These are phyloP conservation scores for Boletus rufocinnamomeus DNA, from an alignment of 768 basidiomycete genomes.

Conservation along the genomic window DNA sequence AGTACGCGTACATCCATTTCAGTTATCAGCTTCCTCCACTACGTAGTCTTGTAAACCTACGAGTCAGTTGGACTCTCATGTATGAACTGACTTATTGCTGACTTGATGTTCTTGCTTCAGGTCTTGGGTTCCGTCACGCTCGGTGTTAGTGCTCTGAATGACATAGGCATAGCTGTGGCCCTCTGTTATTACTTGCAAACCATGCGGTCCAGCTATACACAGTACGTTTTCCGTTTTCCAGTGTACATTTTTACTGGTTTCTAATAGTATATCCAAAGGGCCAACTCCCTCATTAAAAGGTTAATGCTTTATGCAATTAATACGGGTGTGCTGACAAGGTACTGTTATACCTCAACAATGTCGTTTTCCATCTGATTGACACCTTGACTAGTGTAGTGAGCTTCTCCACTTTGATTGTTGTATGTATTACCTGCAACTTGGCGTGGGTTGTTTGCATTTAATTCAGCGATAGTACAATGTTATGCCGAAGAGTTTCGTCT, in stretches of 20 bases:
- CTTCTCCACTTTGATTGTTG: constrained; percentile 54
- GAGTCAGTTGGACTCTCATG: constrained; percentile 36
- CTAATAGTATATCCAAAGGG: constrained; percentile 35
- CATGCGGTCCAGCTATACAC: constrained; percentile 50
- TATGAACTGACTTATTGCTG: background rate
- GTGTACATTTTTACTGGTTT: background rate
- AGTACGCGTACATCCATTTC: background rate
- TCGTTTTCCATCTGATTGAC: constrained; percentile 1
- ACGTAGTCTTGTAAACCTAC: constrained; percentile 44
- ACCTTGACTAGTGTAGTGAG: constrained; percentile 31
- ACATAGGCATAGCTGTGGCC: constrained; percentile 51
- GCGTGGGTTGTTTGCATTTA: background rate
- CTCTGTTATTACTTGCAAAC: constrained; percentile 56
- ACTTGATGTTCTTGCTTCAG: constrained; percentile 33
- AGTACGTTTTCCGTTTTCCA: constrained; percentile 34
- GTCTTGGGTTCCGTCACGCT: constrained; percentile 50
- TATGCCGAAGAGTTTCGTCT: constrained; percentile 56
- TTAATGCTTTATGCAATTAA: constrained; percentile 61
- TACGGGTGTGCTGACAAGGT: constrained; percentile 67
- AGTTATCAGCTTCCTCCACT: constrained; percentile 47
- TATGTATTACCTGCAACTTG: constrained; percentile 32
- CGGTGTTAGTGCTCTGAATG: constrained; percentile 48
- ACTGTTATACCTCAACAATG: background rate
- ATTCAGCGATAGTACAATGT: constrained; percentile 51
- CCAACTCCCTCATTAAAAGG: constrained; percentile 56